phyloP scores from a whole-genome alignment of 2,329 filamentous ascomycete species.

The Chalaropsis ovoidea region DNA sequence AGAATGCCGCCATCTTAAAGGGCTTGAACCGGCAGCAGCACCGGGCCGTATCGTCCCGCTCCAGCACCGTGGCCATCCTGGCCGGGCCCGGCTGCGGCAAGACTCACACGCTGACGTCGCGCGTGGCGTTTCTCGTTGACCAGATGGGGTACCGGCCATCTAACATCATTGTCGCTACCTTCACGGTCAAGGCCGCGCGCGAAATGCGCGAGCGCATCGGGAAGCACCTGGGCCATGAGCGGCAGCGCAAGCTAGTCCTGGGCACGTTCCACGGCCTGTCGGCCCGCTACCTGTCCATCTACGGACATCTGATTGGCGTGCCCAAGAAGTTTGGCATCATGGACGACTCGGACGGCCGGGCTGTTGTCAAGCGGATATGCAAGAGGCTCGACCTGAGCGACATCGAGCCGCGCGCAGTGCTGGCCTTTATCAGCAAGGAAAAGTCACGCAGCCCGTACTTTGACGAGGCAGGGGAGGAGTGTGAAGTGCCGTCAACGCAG shows the following conservation, averaged over 20 bases:
- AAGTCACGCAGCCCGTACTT: slow-evolving; percentile 43
- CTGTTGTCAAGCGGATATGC: slow-evolving; percentile 72
- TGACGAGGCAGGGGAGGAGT: slow-evolving; percentile 15
- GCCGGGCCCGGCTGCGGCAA: slow-evolving; percentile 69
- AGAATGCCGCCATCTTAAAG: background rate
- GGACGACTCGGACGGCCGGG: slow-evolving; percentile 68
- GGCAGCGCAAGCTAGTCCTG: slow-evolving; percentile 67
- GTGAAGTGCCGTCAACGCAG: slow-evolving; percentile 10
- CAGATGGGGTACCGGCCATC: slow-evolving; percentile 62
- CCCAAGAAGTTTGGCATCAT: slow-evolving; percentile 81
- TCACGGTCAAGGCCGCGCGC: slow-evolving; percentile 85
- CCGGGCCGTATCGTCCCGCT: slow-evolving; percentile 45
- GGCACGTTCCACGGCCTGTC: slow-evolving; percentile 95
- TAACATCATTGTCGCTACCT: slow-evolving; percentile 90
- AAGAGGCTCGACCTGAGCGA: slow-evolving; percentile 54
- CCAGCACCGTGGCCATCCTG: slow-evolving; percentile 53
- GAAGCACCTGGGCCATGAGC: slow-evolving; percentile 64
- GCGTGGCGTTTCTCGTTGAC: slow-evolving; percentile 78
- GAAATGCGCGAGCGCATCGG: slow-evolving; percentile 90
- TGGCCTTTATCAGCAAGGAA: slow-evolving; percentile 62
- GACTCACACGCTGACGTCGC: slow-evolving; percentile 87
- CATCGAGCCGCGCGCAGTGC: slow-evolving; percentile 61
- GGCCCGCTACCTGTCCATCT: slow-evolving; percentile 69
- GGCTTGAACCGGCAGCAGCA: slow-evolving; percentile 33
- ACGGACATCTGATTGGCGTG: slow-evolving; percentile 76